These are phyloP conservation scores for Carnegiea gigantea DNA, from an alignment of 179 eudicot genomes.

Conservation along the genomic window DNA sequence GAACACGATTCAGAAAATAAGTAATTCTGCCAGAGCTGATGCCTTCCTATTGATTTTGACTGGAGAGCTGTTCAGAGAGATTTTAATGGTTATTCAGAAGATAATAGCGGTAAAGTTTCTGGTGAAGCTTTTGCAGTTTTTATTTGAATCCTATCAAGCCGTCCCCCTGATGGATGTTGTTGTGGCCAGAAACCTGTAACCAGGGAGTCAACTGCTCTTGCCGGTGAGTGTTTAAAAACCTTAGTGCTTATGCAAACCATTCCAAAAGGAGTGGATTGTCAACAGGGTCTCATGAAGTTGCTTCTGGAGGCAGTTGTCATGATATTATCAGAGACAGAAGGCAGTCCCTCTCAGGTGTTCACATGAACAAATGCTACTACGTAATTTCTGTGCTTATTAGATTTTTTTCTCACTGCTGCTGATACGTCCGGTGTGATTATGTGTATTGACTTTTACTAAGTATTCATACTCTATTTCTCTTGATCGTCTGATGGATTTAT, in stretches of 20 bases:
- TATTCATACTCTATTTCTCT: background rate
- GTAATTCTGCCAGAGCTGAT: constrained; percentile 42
- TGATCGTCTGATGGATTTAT: background rate
- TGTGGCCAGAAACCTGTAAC: constrained; percentile 63
- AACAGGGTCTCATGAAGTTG: constrained; percentile 64
- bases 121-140: constrained; percentile 12
- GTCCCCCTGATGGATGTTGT: constrained; percentile 25
- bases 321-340: constrained; percentile 64
- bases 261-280: constrained; percentile 61
- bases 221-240: constrained; percentile 81
- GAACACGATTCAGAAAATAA: constrained; percentile 55
- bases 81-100: constrained; percentile 44
- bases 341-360: constrained; percentile 54
- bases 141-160: constrained; percentile 17
- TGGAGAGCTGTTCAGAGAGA: constrained; percentile 67
- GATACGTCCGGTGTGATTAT: background rate
- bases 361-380: constrained; percentile 9
- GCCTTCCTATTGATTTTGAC: constrained; percentile 57
- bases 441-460: background rate
- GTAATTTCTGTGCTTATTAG: background rate
- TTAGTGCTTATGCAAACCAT: constrained; percentile 81
- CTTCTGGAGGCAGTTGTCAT: constrained; percentile 77
- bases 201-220: constrained; percentile 70
- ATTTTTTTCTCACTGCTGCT: constrained; percentile 3
- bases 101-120: constrained; percentile 55